Base-by-base conservation (phyloP, 2,329 filamentous ascomycete genomes). In the Nigrograna mackinnonii region DNA sequence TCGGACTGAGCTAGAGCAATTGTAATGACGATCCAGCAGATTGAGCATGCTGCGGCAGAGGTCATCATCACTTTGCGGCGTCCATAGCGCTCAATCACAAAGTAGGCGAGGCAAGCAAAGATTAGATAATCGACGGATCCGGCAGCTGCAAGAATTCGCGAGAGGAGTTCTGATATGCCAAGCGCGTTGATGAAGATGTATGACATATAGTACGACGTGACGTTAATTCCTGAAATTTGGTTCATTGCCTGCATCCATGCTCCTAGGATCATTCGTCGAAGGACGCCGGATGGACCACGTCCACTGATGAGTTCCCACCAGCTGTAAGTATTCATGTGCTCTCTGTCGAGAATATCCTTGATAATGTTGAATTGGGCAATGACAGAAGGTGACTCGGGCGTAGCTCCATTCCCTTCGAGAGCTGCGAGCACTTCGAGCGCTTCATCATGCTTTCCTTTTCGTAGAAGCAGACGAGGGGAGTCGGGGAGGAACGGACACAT, bases 11-110 rank as follows among this genome's bases (percentile, higher is more conserved):
- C 70, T 5, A 75, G 63, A 0, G 72, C 62, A 14, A 75, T 73
- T 0, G 74, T 70, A 37, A 79, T 78, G 6, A 76, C 55, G 14
- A 74, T 64, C 64, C 74, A 79, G 51, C 75, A 80, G 11, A 73
- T 67, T 1, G 69, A 74, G 44, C 75, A 78, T 7, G 72, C 77
- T 5, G 66, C 62, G n/a, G 75, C 70, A 5, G 70, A 73, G 14
- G 56, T 56, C 65, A 79, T 76, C 73, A 79, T 75, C 35, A 77
- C 64, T 43, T 48, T 72, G 7, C 76, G 67, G 7, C 76, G 67
- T 3, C 76, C 76, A 44, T 69, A 76, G 5, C 72, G 60, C 42
- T 79, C 76, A 44, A 79, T 73, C 4, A 76, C 64, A 38, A 76
- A 73, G 58, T 64, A 76, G 33, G 57, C 70, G 43, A 64, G 55